Percentiles rank a stretch among this genome's conserved stretches.
phyloP scores from a whole-genome alignment of 192 early-diverging fungal genomes.

The Chytriomyces sp. region DNA sequence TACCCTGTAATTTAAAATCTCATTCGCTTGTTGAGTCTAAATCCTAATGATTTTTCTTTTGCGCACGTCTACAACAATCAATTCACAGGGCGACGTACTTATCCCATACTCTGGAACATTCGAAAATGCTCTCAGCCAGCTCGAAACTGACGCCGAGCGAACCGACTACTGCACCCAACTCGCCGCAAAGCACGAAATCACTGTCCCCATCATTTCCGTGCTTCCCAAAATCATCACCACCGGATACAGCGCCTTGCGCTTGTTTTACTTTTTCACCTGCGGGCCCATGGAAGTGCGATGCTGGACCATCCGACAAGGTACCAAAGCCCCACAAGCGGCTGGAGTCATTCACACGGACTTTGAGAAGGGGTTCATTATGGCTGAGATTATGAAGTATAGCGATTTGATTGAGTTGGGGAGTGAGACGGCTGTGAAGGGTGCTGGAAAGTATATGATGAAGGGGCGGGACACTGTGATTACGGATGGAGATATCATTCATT shows the following conservation, averaged over 20 bases:
- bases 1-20: constrained; percentile 57
- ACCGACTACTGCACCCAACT: constrained; percentile 68
- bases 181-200: constrained; percentile 58
- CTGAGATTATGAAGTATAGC: constrained; percentile 74
- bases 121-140: constrained; percentile 67
- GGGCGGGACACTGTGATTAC: constrained; percentile 88
- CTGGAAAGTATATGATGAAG: constrained; percentile 87
- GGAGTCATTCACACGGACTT: constrained; percentile 93
- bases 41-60: not conserved
- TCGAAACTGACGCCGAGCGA: constrained; percentile 63
- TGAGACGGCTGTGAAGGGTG: constrained; percentile 88
- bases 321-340: constrained; percentile 90
- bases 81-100: constrained; percentile 69
- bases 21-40: too few species aligned
- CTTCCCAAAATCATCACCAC: constrained; percentile 89
- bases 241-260: constrained; percentile 83
- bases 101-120: constrained; percentile 90
- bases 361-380: constrained; percentile 88
- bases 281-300: constrained; percentile 90
- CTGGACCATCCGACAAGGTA: constrained; percentile 85
- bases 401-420: constrained; percentile 82
- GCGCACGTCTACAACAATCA: not conserved
- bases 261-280: constrained; percentile 94
- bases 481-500: constrained; percentile 88
- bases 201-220: constrained; percentile 54